A percentile compares a stretch with the other conserved stretches of the same genome.
Evolutionary conservation across 257 asterid genomes (phyloP).

Genomic region (Scutellaria minor): DNA sequence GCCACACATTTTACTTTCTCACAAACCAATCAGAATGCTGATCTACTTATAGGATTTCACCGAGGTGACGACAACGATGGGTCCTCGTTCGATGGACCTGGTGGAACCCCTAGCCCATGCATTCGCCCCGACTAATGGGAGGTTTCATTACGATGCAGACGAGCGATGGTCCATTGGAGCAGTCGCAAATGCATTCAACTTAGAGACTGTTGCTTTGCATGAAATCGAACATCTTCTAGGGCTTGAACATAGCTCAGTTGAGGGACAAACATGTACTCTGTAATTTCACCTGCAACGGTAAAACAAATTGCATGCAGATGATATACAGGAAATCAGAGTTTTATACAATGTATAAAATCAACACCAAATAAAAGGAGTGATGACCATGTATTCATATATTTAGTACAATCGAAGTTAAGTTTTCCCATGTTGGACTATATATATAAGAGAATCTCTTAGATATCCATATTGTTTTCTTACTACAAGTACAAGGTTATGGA

Average conservation of each 20-base stretch:
- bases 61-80: conserved; percentile 36
- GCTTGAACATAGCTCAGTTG: conserved; percentile 40
- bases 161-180: conserved; percentile 33
- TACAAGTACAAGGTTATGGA: no score
- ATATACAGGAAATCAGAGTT: conserved; percentile 41
- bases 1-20: conserved; percentile 34
- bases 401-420: no score
- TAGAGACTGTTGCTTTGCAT: conserved; percentile 41
- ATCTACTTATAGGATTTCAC: conserved; percentile 36
- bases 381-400: no score
- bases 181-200: neutral
- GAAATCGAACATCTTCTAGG: conserved; percentile 55
- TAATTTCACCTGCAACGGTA: conserved; percentile 5
- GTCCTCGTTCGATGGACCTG: conserved; percentile 40
- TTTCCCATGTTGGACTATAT: no score
- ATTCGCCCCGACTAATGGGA: conserved; percentile 37
- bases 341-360: conserved; percentile 29
- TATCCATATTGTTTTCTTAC: no score
- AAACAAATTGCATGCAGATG: conserved; percentile 37
- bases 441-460: no score
- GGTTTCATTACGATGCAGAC: conserved; percentile 39
- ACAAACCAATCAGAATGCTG: no score
- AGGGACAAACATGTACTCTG: conserved; percentile 38
- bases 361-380: no score
- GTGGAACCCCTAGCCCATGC: conserved; percentile 48